phyloP scores from a whole-genome alignment of 2,329 filamentous ascomycete species.

The Cordyceps pruinosa region DNA sequence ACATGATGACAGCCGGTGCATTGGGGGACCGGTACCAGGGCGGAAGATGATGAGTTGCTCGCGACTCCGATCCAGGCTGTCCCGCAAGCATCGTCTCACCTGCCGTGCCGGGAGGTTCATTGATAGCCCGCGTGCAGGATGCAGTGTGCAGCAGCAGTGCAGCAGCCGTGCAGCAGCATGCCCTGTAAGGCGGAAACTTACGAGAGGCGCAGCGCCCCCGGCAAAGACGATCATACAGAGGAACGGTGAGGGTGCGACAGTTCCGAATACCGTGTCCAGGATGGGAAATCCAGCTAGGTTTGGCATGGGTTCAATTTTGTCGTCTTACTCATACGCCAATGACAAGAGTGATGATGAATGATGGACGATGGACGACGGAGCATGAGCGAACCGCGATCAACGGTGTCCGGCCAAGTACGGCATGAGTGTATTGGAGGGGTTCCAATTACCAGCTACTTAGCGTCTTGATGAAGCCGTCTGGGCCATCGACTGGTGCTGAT shows the following conservation, averaged over 20 bases:
- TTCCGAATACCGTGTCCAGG: neutral
- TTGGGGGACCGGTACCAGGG: neutral
- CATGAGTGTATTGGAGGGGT: too few species aligned
- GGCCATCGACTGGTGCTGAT: neutral
- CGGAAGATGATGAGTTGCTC: neutral
- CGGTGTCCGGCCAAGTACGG: neutral
- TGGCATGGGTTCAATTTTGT: neutral
- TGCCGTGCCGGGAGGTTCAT: too few species aligned
- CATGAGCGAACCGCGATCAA: neutral
- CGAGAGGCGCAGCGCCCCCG: neutral
- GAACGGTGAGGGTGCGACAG: neutral
- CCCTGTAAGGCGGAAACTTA: slow-evolving; percentile 4
- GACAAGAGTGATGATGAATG: neutral
- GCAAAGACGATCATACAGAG: neutral
- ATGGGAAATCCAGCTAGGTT: neutral
- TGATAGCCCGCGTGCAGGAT: too few species aligned
- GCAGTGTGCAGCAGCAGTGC: too few species aligned
- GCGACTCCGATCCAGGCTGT: too few species aligned
- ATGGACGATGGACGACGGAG: too few species aligned
- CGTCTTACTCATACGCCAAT: slow-evolving; percentile 2
- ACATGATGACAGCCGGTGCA: too few species aligned
- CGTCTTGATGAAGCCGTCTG: too few species aligned
- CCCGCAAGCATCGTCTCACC: too few species aligned
- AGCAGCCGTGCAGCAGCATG: neutral
- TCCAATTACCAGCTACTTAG: too few species aligned